Base-by-base conservation (phyloP, 192 early-diverging fungal species). In the Backusella macrospora region DNA sequence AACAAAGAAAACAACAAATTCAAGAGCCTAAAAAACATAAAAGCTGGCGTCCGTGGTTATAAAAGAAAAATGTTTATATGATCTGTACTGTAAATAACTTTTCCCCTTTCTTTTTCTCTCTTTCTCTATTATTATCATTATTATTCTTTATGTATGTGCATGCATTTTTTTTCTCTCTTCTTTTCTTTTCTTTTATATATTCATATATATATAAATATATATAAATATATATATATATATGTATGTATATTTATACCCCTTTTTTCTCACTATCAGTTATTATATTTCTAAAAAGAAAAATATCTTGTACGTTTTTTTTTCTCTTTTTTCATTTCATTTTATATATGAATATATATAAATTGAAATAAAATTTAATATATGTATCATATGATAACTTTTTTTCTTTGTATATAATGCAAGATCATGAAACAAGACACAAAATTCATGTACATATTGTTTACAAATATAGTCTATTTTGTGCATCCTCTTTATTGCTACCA, bases 31-130 rank as follows among this genome's bases (percentile, higher is more conserved):
- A 71, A 71, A 62, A 44, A 16, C 16, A 65, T 39, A 68, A 62
- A 23, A 71, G 70, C 12, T 71, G 70, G 70, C 52, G 70, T 15
- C 70, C 70, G 18, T 71, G 70, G 70, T 37, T 71, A 18, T 71
- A 71, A 59, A 59, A 59, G 26, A 4, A 23, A 59, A 59, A 59
- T 23, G n/a, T 13, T 59, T 59, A 12, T 59, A 59, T 59, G 29
- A 59, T 59, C 21, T 21, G 26, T 59, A 26, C 52, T 59, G 52
- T 59, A 59, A 59, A 59, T 59, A 59, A 59, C 52, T 59, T 23
- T n/a, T 18, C 1, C 52, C 13, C 18, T 59, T 12, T 46, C 45
- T 21, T 21, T 59, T 6, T 59, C 52, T 59, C 21, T 55, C 52
- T 55, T 55, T 55, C 21, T 23, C 52, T 55, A 10, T 55, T 21